A percentile compares a stretch with the other conserved stretches of the same genome.
Conservation (phyloP, 2,329 filamentous ascomycete species). For the Sporothrix variecibatus region DNA sequence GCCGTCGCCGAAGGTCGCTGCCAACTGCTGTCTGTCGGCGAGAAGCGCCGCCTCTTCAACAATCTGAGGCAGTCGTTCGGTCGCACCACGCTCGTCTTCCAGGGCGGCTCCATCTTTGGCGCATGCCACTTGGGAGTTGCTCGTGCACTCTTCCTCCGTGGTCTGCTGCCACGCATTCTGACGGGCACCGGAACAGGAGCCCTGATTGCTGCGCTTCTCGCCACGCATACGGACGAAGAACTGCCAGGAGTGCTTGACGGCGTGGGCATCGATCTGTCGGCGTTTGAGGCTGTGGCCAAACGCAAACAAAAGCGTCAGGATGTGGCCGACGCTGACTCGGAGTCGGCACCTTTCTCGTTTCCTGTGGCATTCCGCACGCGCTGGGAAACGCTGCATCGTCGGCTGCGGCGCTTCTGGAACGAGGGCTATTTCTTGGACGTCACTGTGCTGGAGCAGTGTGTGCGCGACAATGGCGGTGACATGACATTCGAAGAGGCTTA, state of each 20-base stretch:
- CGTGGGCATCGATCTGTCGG: slow-evolving; percentile 78
- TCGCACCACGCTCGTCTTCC: slow-evolving; percentile 78
- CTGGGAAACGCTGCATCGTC: slow-evolving; percentile 64
- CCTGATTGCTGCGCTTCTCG: slow-evolving; percentile 83
- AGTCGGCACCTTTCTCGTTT: not conserved
- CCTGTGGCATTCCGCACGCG: not conserved
- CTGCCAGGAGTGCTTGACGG: slow-evolving; percentile 75
- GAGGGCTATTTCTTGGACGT: slow-evolving; percentile 86
- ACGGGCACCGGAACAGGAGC: slow-evolving; percentile 89
- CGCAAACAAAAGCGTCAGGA: not conserved
- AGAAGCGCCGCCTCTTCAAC: slow-evolving; percentile 80
- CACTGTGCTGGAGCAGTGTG: slow-evolving; percentile 77
- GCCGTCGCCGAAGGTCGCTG: slow-evolving; percentile 28
- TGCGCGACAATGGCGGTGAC: slow-evolving; percentile 82
- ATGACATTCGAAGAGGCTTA: slow-evolving; percentile 94
- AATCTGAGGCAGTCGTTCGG: slow-evolving; percentile 89
- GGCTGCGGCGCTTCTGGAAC: slow-evolving; percentile 66
- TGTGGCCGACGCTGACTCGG: not conserved
- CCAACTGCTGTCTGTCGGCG: slow-evolving; percentile 22
- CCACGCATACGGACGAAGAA: slow-evolving; percentile 84
- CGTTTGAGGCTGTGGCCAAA: slow-evolving; percentile 58
- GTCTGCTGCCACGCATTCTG: slow-evolving; percentile 84
- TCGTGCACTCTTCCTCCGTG: slow-evolving; percentile 78
- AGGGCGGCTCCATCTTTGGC: slow-evolving; percentile 90
- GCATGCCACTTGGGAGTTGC: slow-evolving; percentile 88